Evolutionary conservation across 2,329 filamentous ascomycete genomes (phyloP).

Genomic region (Fusarium sp.): DNA sequence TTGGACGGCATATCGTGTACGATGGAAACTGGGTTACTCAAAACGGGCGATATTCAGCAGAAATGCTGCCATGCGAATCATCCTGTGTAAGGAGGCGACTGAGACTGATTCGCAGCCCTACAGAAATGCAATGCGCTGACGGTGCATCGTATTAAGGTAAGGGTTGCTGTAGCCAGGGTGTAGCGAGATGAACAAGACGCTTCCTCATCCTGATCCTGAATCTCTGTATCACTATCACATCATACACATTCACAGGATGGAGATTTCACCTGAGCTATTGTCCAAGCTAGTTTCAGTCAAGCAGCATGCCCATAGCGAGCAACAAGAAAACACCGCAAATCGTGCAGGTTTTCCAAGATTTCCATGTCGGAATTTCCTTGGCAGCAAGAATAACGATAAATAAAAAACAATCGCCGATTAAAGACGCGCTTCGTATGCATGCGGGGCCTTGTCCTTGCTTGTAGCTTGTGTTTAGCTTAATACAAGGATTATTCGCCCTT

Average conservation of each 20-base stretch:
- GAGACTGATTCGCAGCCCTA: conserved; percentile 40
- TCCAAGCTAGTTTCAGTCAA: conserved; percentile 23
- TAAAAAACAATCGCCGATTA: conserved; percentile 34
- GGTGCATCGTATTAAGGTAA: conserved; percentile 27
- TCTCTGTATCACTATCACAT: conserved; percentile 24
- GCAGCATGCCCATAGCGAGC: background rate
- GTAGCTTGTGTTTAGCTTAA: conserved; percentile 7
- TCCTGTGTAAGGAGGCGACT: background rate
- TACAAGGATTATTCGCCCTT: conserved; percentile 6
- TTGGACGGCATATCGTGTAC: conserved; percentile 11
- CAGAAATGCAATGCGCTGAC: conserved; percentile 20
- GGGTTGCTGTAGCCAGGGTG: conserved; percentile 36
- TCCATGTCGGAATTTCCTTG: conserved; percentile 21
- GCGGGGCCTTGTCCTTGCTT: conserved; percentile 22
- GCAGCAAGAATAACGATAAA: conserved; percentile 23
- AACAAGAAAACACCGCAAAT: conserved; percentile 30
- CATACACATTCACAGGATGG: conserved; percentile 17
- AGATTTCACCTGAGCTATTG: conserved; percentile 23
- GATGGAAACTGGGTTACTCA: background rate
- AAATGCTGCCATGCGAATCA: conserved; percentile 13
- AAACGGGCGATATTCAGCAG: conserved; percentile 10
- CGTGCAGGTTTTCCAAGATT: conserved; percentile 30
- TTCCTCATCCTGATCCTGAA: background rate
- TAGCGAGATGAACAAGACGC: conserved; percentile 39
- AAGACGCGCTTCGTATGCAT: conserved; percentile 21